These are phyloP conservation scores for Malassezia sympodialis DNA, from an alignment of 1,284 basidiomycete genomes.

Conservation along the genomic window DNA sequence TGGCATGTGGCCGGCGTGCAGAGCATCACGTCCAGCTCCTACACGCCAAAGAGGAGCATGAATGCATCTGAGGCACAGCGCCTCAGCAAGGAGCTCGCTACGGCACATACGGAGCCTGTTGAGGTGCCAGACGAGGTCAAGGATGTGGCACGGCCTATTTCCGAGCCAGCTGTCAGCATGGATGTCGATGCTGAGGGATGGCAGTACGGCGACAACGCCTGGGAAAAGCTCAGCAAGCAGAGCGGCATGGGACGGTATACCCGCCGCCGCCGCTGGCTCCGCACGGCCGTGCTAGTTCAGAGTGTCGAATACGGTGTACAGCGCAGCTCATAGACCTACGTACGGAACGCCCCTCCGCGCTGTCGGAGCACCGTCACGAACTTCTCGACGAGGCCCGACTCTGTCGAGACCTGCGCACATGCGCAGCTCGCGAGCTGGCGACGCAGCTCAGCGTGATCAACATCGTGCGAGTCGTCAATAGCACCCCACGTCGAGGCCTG, in stretches of 20 bases:
- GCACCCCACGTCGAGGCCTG: slow-evolving; percentile 96
- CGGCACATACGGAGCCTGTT: not conserved
- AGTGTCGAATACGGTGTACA: slow-evolving; percentile 31
- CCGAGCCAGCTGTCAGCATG: slow-evolving; percentile 24
- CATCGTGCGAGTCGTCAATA: slow-evolving; percentile 72
- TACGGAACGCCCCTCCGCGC: slow-evolving; percentile 1
- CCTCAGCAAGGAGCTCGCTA: not conserved
- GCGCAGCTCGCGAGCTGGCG: slow-evolving; percentile 58
- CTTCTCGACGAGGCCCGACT: slow-evolving; percentile 5
- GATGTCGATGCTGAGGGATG: slow-evolving; percentile 76
- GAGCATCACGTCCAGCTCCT: slow-evolving; percentile 8
- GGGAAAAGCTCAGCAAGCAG: slow-evolving; percentile 67
- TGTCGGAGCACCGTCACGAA: slow-evolving; percentile 12
- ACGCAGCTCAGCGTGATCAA: slow-evolving; percentile 87
- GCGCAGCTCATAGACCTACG: slow-evolving; percentile 7
- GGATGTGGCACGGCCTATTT: not conserved
- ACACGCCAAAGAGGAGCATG: slow-evolving; percentile 10
- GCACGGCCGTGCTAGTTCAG: slow-evolving; percentile 48
- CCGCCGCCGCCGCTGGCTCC: slow-evolving; percentile 48
- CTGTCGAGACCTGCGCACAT: slow-evolving; percentile 17
- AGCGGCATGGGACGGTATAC: slow-evolving; percentile 67
- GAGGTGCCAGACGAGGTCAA: slow-evolving; percentile 5
- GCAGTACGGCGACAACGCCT: slow-evolving; percentile 92
- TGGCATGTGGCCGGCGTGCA: slow-evolving; percentile 48
- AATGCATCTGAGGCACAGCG: slow-evolving; percentile 10